Base-by-base conservation (phyloP, 768 basidiomycete genomes). In the Butyriboletus loyo region DNA sequence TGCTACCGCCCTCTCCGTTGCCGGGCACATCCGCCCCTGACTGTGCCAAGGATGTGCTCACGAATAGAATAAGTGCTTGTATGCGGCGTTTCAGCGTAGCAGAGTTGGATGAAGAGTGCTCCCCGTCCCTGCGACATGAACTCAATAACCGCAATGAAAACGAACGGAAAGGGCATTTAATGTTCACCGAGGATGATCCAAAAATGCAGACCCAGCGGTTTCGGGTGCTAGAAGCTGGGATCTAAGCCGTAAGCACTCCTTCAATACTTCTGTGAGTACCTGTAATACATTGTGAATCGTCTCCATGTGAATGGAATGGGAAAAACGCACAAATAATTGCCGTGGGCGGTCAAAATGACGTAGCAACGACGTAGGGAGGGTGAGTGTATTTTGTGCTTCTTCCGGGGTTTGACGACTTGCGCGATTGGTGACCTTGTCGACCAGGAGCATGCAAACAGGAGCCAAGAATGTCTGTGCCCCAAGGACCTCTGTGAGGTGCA, bases 401-500 rank as follows among this genome's bases (percentile, higher is more conserved):
- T 81, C 78, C 3, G 74, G 58, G 32, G 72, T 75, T 64, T 86
- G 86, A 40, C 86, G 81, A 11, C 83, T 78, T 32, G 86, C 77
- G 17, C 85, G 82, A 57, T 83, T 89, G 9, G 84, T 79, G 4
- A 79, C 75, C 59, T 87, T 91, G 61, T 95, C 91, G 1, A 93
- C 76, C 22, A 98, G 75, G 0, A 98, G 81, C 83, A 97, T 88
- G 49, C 79, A 83, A 14, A 97, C 68, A 0, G 93, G 87, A 0
- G 89, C 77, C 39, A 96, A 72, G 75, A 95, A 99, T 27, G 92
- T 85, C 8, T 77, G 72, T 7, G 86, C 73, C 3, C 92, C 94
- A 21, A 98, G 78, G 2, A 88, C 85, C 49, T 91, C 84, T 21
- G 89, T 81, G 14, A 99, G 79, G 64, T 95, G 92, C 3, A 84